Conservation (phyloP, 75 land plant species). For the Azolla pinnata region DNA sequence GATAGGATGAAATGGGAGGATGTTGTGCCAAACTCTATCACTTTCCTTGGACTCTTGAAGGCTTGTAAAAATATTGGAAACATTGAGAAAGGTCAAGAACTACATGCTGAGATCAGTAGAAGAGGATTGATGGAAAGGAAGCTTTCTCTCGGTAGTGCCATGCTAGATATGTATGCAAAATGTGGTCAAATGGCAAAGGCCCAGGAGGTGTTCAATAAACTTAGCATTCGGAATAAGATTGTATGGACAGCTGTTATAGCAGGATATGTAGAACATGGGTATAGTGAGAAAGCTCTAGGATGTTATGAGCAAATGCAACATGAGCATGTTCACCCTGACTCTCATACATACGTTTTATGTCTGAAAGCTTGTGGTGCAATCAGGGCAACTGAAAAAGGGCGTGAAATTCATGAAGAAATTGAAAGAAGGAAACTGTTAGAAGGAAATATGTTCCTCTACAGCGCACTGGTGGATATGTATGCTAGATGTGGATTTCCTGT, state of each 20-base stretch:
- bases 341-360: constrained; percentile 49
- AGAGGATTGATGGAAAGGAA: not conserved
- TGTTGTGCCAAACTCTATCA: not conserved
- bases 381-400: constrained; percentile 26
- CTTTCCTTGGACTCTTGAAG: constrained; percentile 6
- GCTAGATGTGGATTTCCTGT: constrained; percentile 34
- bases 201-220: constrained; percentile 36
- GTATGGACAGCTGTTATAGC: constrained; percentile 66
- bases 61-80: not conserved
- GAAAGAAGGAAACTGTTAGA: constrained; percentile 11
- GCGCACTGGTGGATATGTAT: constrained; percentile 68
- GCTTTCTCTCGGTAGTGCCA: constrained; percentile 31
- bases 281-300: constrained; percentile 29
- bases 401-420: constrained; percentile 41
- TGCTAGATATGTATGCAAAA: constrained; percentile 64
- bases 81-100: not conserved
- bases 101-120: not conserved
- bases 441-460: constrained; percentile 26
- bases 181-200: constrained; percentile 44
- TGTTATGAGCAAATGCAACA: constrained; percentile 47
- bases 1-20: constrained; percentile 24
- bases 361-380: constrained; percentile 53
- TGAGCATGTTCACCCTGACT: constrained; percentile 28
- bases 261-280: constrained; percentile 63
- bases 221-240: constrained; percentile 38